phyloP scores from a whole-genome alignment of 2,329 filamentous ascomycete genomes.

The Beauveria medogensis region DNA sequence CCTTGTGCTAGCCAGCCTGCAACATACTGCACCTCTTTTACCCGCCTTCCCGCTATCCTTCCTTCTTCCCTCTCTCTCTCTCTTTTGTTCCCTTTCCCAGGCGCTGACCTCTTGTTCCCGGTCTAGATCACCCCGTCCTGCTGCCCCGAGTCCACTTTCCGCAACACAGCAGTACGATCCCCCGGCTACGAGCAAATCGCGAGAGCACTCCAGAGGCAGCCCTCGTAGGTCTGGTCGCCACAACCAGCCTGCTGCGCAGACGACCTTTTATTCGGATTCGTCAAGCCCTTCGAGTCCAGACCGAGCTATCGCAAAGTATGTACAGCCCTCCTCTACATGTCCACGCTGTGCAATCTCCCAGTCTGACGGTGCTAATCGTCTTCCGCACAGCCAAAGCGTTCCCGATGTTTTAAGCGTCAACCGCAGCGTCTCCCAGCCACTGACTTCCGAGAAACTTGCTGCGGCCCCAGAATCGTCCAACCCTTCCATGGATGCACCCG shows the following conservation, averaged over 20 bases:
- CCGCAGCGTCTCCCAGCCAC: conserved; percentile 35
- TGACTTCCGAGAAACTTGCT: conserved; percentile 28
- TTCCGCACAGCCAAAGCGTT: conserved; percentile 18
- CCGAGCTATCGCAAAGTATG: conserved; percentile 24
- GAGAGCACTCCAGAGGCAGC: conserved; percentile 19
- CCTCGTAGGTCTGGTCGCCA: not conserved
- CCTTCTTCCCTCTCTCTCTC: not conserved
- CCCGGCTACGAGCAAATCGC: conserved; percentile 23
- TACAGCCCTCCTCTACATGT: not conserved
- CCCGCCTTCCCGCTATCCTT: not conserved
- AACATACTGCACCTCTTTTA: not conserved
- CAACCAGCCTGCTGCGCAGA: conserved; percentile 16
- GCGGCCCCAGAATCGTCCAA: conserved; percentile 26
- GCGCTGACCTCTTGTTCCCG: conserved; percentile 13
- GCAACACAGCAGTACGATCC: conserved; percentile 19
- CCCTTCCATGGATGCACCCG: conserved; percentile 40
- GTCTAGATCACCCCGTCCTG: conserved; percentile 39
- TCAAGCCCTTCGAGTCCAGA: conserved; percentile 27
- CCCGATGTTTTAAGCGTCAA: conserved; percentile 39
- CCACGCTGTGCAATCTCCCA: not conserved
- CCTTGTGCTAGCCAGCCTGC: not conserved
- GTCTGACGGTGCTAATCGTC: not conserved
- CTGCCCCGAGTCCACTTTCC: conserved; percentile 42
- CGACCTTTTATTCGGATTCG: conserved; percentile 30
- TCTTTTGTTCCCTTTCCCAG: not conserved